Evolutionary conservation across 78 protist species (phyloP).

Genomic region (Planoprotostelium fungivorum): DNA sequence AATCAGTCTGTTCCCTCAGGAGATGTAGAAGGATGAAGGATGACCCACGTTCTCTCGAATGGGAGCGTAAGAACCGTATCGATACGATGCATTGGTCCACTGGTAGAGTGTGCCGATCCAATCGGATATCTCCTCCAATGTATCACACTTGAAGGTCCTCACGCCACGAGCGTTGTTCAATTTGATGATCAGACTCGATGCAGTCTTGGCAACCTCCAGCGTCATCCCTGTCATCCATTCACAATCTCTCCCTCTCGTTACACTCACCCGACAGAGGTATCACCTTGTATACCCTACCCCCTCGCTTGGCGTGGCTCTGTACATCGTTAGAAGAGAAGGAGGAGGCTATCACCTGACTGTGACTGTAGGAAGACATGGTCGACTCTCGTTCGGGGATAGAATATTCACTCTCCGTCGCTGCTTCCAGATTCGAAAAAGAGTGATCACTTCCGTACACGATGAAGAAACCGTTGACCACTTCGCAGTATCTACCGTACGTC

Average conservation of each 20-base stretch:
- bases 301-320: no score
- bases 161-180: background rate
- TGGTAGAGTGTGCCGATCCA: background rate
- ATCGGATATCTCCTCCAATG: background rate
- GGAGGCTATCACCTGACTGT: no score
- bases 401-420: no score
- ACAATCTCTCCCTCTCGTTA: no score
- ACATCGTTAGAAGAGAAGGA: no score
- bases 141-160: background rate
- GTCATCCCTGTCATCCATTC: background rate
- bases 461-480: background rate
- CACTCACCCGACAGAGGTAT: background rate
- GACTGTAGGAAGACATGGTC: no score
- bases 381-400: no score
- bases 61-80: conserved; percentile 10
- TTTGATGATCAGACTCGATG: background rate
- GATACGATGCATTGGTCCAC: background rate
- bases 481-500: background rate
- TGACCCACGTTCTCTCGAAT: background rate
- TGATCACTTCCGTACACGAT: background rate
- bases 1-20: no score
- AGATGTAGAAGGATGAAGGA: background rate
- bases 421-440: background rate
- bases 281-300: background rate
- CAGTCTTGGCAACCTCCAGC: background rate